These are phyloP conservation scores for Abrus pulchellus DNA, from an alignment of 306 rosid genomes.

Conservation along the genomic window DNA sequence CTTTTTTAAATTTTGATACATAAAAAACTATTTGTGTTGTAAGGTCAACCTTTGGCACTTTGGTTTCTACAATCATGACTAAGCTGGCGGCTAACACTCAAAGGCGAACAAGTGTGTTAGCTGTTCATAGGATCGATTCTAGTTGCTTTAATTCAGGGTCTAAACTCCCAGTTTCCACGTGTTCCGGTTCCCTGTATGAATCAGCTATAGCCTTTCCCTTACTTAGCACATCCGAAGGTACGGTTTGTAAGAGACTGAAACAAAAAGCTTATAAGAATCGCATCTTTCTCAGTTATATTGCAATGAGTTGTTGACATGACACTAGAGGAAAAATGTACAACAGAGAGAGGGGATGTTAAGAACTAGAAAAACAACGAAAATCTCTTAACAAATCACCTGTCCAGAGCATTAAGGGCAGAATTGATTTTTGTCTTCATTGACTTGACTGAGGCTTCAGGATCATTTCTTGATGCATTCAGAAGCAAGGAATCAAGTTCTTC, in stretches of 20 bases:
- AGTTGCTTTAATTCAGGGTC: slow-evolving; percentile 78
- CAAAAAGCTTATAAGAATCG: slow-evolving; percentile 40
- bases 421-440: slow-evolving; percentile 77
- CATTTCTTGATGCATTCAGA: slow-evolving; percentile 88
- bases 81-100: not conserved
- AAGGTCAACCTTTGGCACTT: not conserved
- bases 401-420: slow-evolving; percentile 68
- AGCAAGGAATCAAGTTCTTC: slow-evolving; percentile 90
- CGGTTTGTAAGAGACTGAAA: slow-evolving; percentile 91
- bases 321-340: not conserved
- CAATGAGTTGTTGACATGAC: slow-evolving; percentile 19
- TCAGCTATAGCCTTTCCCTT: slow-evolving; percentile 84
- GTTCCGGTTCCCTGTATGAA: slow-evolving; percentile 68
- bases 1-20: slow-evolving; percentile 11
- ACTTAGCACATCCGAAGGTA: slow-evolving; percentile 78
- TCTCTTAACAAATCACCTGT: slow-evolving; percentile 61
- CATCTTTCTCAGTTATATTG: slow-evolving; percentile 8
- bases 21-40: slow-evolving; percentile 4
- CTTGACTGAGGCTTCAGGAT: slow-evolving; percentile 72
- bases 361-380: not conserved
- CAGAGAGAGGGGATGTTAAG: slow-evolving; percentile 21
- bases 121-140: slow-evolving; percentile 74
- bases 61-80: not conserved
- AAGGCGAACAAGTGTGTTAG: not conserved
- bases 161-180: slow-evolving; percentile 53